Evolutionary conservation across 2,329 filamentous ascomycete genomes (phyloP).

Genomic region (Truncatella angustata): DNA sequence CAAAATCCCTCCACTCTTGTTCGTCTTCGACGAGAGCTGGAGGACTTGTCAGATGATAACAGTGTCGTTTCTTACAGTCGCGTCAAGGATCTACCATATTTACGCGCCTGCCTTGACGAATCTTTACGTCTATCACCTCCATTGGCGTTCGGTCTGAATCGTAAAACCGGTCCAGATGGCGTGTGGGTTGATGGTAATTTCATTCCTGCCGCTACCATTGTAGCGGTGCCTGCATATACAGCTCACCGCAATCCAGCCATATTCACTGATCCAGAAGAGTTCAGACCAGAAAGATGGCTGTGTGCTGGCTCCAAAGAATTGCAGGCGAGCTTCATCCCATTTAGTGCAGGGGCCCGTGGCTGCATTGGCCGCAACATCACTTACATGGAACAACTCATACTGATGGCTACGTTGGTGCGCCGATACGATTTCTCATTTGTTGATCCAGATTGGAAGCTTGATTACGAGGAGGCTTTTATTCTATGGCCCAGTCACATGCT

Average conservation of each 20-base stretch:
- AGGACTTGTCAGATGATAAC: too few species aligned
- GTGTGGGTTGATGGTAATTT: background rate
- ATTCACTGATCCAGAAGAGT: conserved; percentile 8
- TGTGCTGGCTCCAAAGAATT: background rate
- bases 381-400: conserved; percentile 5
- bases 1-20: too few species aligned
- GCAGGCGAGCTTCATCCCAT: conserved; percentile 1
- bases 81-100: conserved; percentile 4
- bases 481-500: too few species aligned
- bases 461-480: background rate
- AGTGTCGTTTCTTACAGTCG: too few species aligned
- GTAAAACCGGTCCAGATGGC: conserved; percentile 39
- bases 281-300: conserved; percentile 6
- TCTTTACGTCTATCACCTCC: background rate
- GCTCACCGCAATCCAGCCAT: conserved; percentile 5
- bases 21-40: too few species aligned
- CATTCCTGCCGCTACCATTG: conserved; percentile 10
- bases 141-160: conserved; percentile 39
- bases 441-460: background rate
- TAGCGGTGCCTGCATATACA: conserved; percentile 9
- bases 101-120: conserved; percentile 1
- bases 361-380: conserved; percentile 10
- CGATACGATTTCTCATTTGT: conserved; percentile 8
- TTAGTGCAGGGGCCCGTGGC: background rate
- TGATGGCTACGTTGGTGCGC: conserved; percentile 5